These are phyloP conservation scores for Paracamarosporium sp. DNA, from an alignment of 2,329 filamentous ascomycete genomes.

Conservation along the genomic window DNA sequence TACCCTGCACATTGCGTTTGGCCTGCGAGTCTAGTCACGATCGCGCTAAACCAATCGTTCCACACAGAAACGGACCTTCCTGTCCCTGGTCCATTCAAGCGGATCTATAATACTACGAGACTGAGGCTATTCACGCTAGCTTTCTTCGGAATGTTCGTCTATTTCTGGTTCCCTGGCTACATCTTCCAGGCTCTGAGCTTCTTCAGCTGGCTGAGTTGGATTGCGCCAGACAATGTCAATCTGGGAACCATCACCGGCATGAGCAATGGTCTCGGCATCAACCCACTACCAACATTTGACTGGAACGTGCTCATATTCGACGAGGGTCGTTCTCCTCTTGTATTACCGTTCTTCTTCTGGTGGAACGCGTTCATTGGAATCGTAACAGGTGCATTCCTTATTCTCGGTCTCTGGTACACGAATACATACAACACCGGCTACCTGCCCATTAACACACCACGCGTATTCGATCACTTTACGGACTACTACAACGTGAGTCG, in stretches of 20 bases:
- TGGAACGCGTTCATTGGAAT: background rate
- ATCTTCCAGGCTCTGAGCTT: conserved; percentile 45
- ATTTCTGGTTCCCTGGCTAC: conserved; percentile 60
- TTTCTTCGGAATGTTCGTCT: conserved; percentile 58
- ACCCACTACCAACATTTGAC: conserved; percentile 3
- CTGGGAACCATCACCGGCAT: conserved; percentile 3
- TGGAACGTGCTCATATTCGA: background rate
- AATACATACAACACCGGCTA: conserved; percentile 7
- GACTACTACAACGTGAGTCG: conserved; percentile 6
- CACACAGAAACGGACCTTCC: conserved; percentile 7
- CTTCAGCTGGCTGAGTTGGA: background rate
- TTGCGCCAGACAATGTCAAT: conserved; percentile 8
- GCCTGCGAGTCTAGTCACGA: conserved; percentile 15
- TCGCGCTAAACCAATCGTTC: conserved; percentile 12
- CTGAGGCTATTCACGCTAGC: conserved; percentile 52
- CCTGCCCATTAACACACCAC: conserved; percentile 9
- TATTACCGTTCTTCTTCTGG: background rate
- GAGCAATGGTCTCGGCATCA: conserved; percentile 1
- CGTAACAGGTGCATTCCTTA: background rate
- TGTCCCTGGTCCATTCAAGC: conserved; percentile 5
- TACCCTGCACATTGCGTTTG: conserved; percentile 19
- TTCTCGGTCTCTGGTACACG: conserved; percentile 6
- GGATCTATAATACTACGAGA: conserved; percentile 15
- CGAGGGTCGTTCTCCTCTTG: background rate
- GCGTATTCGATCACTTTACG: conserved; percentile 8